Evolutionary conservation across 805 yeast species (phyloP), one percentile per base, ranked within the genome.

Genomic region (Candida qinlingensis): DNA sequence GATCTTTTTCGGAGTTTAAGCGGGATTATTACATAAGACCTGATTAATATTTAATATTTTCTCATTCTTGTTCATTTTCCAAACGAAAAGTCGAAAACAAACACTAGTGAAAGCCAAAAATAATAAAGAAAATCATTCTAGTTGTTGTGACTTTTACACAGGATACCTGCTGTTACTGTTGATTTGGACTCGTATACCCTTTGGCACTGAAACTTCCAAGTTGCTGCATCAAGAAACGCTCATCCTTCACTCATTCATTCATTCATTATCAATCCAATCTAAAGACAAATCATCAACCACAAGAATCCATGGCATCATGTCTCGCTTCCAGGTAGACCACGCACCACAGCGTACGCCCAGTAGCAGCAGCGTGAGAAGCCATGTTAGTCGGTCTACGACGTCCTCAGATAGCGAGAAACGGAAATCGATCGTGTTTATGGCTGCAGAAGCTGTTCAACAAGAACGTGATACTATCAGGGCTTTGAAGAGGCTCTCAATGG

Each of bases 401-500:
- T 31, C 34, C 11, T 11, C 11, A 11, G 34, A 11, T 8, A 31
- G 11, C 34, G 27, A 29, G n/a, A 47, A 47, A 36, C 34, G 76
- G 39, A 71, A 72, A 49, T 70, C 77, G 47, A 69, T 78, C 58
- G 70, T 73, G 44, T 56, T 72, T 39, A 75, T 77, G 35, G 95
- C 95, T 2, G 90, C 88, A 4, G 81, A 81, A 56, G 88, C 89
- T 6, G 78, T 87, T 41, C 88, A 86, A 58, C 81, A 79, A 51
- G 94, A 87, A 60, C 74, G 85, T 53, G 80, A 81, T 64, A 80
- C 82, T 62, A 87, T 87, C 52, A 80, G 85, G 36, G 85, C 87
- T 25, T 68, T 87, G 54, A 87, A 87, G 61, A 71, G 95, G 50
- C 70, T 85, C 13, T 82, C 89, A 0, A 83, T 87, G 45, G 94